Conservation (phyloP, 75 land plant species). For the Chamaecyparis obtusa region DNA sequence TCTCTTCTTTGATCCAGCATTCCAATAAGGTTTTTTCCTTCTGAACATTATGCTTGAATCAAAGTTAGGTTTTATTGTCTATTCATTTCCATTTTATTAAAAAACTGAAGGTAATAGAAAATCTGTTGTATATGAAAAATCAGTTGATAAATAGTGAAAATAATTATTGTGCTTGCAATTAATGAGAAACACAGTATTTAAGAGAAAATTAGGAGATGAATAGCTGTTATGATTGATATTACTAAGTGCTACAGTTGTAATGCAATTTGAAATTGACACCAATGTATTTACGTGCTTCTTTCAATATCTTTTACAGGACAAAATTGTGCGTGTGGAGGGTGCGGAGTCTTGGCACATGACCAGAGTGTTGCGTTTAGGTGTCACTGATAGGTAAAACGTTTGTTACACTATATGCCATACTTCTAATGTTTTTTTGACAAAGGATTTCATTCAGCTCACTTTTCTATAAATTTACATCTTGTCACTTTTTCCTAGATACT, state of each 20-base stretch:
- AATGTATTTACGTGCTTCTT: constrained; percentile 1
- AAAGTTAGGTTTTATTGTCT: neutral
- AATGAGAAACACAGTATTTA: neutral
- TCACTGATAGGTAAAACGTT: constrained; percentile 63
- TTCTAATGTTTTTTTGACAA: neutral
- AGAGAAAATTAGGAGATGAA: neutral
- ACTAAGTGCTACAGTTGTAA: neutral
- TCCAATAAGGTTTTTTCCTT: neutral
- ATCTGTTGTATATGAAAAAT: neutral
- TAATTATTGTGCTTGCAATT: neutral
- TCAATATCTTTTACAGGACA: constrained; percentile 46
- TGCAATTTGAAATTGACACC: neutral
- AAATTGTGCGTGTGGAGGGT: constrained; percentile 56
- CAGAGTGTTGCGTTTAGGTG: constrained; percentile 66
- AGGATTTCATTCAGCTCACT: neutral
- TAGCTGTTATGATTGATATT: neutral
- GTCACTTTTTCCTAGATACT: neutral
- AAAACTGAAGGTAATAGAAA: neutral
- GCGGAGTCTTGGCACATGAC: constrained; percentile 96
- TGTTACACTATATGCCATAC: neutral
- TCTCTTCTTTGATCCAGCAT: neutral
- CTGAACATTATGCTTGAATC: neutral
- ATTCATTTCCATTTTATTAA: neutral
- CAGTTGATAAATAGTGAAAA: neutral
- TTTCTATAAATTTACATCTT: neutral